A percentile compares a stretch with the other conserved stretches of the same genome.
phyloP scores from a whole-genome alignment of 176 grass and related monocot species.

The Phoenix dactylifera region DNA sequence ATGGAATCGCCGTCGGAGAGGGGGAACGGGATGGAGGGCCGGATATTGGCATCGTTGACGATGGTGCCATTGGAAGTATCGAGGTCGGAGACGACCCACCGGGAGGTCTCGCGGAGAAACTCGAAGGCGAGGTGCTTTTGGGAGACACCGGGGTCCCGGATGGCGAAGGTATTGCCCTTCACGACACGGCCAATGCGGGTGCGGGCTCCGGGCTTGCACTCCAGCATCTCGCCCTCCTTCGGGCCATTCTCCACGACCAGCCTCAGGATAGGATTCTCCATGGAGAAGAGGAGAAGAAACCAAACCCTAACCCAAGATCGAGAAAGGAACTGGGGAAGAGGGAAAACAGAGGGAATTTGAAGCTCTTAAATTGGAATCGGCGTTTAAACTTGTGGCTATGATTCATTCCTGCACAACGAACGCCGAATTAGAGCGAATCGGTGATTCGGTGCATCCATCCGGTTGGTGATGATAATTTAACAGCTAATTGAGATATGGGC shows the following conservation, averaged over 20 bases:
- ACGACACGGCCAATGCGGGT: constrained; percentile 50
- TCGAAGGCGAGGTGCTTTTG: constrained; percentile 60
- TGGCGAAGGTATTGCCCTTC: constrained; percentile 51
- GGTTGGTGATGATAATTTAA: too few species aligned
- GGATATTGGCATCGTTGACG: constrained; percentile 40
- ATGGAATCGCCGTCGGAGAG: constrained; percentile 56
- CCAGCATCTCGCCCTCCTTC: constrained; percentile 31
- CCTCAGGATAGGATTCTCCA: constrained; percentile 32
- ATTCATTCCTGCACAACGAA: too few species aligned
- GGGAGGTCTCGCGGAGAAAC: constrained; percentile 34
- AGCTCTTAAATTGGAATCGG: too few species aligned
- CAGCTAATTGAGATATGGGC: too few species aligned
- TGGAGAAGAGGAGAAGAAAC: too few species aligned
- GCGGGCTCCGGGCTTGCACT: constrained; percentile 21
- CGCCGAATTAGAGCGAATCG: too few species aligned
- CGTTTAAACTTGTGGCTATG: too few species aligned
- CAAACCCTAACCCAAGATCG: too few species aligned
- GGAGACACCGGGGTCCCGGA: constrained; percentile 69
- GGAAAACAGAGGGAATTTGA: too few species aligned
- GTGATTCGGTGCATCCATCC: too few species aligned
- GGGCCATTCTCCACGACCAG: constrained; percentile 61
- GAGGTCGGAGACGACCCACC: constrained; percentile 61
- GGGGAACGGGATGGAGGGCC: constrained; percentile 27
- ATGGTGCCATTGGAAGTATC: constrained; percentile 76
- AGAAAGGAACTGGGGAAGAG: too few species aligned